Percentiles rank a stretch among this genome's conserved stretches.
Evolutionary conservation across 495 filamentous ascomycete genomes (phyloP).

Genomic region (Hypomontagnella submonticulosa): DNA sequence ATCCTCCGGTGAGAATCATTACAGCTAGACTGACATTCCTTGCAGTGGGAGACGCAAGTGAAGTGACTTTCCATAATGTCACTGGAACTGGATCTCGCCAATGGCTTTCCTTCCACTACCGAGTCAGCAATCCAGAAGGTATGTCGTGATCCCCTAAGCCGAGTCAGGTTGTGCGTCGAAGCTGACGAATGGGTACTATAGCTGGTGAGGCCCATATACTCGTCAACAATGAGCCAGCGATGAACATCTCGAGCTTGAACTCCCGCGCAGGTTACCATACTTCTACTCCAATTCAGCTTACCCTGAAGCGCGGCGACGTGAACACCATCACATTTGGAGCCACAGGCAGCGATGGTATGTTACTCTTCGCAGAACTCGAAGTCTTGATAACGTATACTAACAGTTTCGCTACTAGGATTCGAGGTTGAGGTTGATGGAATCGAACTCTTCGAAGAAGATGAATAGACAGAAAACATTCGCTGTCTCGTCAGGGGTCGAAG

Average conservation of each 20-base stretch:
- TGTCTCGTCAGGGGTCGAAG: neutral
- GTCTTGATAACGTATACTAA: conserved; percentile 14
- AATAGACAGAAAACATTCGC: conserved; percentile 5
- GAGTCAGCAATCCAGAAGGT: conserved; percentile 48
- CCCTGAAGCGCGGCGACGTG: conserved; percentile 47
- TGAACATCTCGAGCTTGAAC: conserved; percentile 56
- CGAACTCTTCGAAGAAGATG: conserved; percentile 49
- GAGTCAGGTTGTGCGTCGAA: neutral
- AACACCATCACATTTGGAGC: conserved; percentile 56
- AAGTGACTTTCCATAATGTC: conserved; percentile 54
- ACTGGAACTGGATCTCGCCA: conserved; percentile 52
- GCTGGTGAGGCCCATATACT: conserved; percentile 54
- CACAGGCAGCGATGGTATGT: conserved; percentile 47
- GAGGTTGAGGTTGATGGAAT: conserved; percentile 48
- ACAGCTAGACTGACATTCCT: conserved; percentile 14
- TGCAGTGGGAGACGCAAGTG: conserved; percentile 32
- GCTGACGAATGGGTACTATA: conserved; percentile 15
- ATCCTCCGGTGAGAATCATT: neutral
- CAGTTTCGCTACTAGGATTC: conserved; percentile 35
- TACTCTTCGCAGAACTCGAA: neutral
- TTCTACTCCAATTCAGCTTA: conserved; percentile 51
- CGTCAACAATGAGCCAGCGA: conserved; percentile 51
- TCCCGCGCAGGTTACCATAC: conserved; percentile 55
- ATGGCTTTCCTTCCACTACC: conserved; percentile 58
- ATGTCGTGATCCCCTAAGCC: conserved; percentile 10